Base-by-base conservation (phyloP, 1,284 basidiomycete species). In the Fomitopsis betulina region DNA sequence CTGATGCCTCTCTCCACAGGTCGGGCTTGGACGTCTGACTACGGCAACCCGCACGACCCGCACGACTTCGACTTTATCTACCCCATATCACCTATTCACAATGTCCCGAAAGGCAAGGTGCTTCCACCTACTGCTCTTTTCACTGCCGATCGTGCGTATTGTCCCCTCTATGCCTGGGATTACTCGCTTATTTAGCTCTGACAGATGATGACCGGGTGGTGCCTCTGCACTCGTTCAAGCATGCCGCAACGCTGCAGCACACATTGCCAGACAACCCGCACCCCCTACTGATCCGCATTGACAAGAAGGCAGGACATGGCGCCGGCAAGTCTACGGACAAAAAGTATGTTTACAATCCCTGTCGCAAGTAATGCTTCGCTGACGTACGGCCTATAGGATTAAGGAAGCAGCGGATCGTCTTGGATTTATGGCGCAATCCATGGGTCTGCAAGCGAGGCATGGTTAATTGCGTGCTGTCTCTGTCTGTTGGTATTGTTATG, bases 41-140 rank as follows among this genome's bases (percentile, higher is more conserved):
- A 88, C 65, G 92, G 92, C n/a, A 77, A 92, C 67, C 89, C 92
- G 5, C 82, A 88, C 62, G 76, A 85, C 58, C 76, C 89, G 2
- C 75, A 86, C 17, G 89, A 90, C 64, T 93, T 93, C 65, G 91
- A 93, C 73, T 93, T 91, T 73, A 89, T 93, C 65, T 79, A 84
- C 67, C 85, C 85, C 0, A 81, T 89, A 61, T 92, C 91, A 13
- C 91, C 91, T 0, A 64, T 93, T 45, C 91, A 93, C 71, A 92
- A 89, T 62, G 76, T 93, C 17, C 80, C 85, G 39, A 76, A 73
- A 35, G 76, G 85, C 65, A 85, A 77, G 66, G 71, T 77, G 1
- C 75, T 91, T 38, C 91, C 91, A 1, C 84, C 91, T 0, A 77
- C 79, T 23, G 71, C 93, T 61, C 75, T 93, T 23, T 73, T 89